Conservation (phyloP, 2,329 filamentous ascomycete species). For the Nemania diffusa region DNA sequence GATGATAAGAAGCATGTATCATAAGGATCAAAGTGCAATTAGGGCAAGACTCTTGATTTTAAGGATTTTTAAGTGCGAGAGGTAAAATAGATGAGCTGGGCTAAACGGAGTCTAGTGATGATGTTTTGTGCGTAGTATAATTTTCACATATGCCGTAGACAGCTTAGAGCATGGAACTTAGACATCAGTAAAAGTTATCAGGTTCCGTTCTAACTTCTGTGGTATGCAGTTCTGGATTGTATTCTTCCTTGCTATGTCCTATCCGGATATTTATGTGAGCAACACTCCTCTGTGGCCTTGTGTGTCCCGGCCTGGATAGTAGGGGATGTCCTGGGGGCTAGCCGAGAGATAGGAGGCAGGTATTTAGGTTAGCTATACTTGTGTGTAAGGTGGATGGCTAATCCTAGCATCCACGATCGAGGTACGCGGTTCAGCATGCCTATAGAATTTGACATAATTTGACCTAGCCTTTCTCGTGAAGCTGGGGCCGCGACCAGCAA, state of each 20-base stretch:
- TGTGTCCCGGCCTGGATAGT: not conserved
- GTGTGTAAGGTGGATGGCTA: not conserved
- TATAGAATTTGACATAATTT: slow-evolving; percentile 3
- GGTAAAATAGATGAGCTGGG: not conserved
- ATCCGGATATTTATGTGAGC: not conserved
- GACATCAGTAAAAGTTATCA: not conserved
- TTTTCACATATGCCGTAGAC: too few species aligned
- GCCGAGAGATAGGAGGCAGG: not conserved
- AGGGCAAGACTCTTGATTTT: too few species aligned
- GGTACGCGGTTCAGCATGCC: not conserved
- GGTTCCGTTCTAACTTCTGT: not conserved
- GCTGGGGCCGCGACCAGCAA: not conserved
- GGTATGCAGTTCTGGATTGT: not conserved
- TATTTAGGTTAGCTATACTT: not conserved
- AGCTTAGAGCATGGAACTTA: not conserved
- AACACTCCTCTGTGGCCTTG: not conserved
- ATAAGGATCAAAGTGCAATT: too few species aligned
- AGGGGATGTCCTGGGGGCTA: not conserved
- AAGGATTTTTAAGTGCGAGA: too few species aligned
- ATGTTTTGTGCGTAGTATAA: too few species aligned
- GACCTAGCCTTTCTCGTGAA: not conserved
- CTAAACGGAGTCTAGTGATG: not conserved
- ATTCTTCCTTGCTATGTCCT: slow-evolving; percentile 2
- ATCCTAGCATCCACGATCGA: not conserved
- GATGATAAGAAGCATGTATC: too few species aligned